A percentile compares a stretch with the other conserved stretches of the same genome.
Evolutionary conservation across 495 filamentous ascomycete genomes (phyloP).

Genomic region (Collariella sp.): DNA sequence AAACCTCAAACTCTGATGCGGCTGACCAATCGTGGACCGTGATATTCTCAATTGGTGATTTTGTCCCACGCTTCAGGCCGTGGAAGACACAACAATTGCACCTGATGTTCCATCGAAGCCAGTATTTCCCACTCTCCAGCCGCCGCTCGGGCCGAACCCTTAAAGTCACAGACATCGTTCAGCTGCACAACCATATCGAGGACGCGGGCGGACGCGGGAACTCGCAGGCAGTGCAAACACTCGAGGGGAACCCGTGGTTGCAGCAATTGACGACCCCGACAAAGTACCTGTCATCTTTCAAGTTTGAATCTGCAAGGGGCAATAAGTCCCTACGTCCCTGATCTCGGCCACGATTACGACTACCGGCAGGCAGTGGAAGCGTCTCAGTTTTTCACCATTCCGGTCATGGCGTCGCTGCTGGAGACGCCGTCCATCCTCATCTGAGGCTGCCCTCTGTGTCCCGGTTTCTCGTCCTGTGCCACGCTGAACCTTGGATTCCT

Average conservation of each 20-base stretch:
- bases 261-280: background rate
- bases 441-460: background rate
- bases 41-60: too few relatives aligned
- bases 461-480: background rate
- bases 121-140: too few relatives aligned
- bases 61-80: too few relatives aligned
- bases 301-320: background rate
- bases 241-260: background rate
- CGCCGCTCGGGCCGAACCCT: background rate
- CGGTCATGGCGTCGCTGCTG: background rate
- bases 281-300: too few relatives aligned
- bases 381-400: too few relatives aligned
- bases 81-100: too few relatives aligned
- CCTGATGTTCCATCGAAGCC: too few relatives aligned
- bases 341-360: too few relatives aligned
- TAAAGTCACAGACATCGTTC: background rate
- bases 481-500: conserved; percentile 9
- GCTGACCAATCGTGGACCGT: background rate
- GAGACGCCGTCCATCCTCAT: conserved; percentile 1
- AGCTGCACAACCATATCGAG: background rate
- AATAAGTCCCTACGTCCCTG: too few relatives aligned
- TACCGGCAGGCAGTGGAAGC: too few relatives aligned
- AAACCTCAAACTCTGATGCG: background rate
- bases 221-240: background rate
- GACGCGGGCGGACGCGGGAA: background rate